Evolutionary conservation across 805 yeast species (phyloP).

Genomic region (Cyberlindnera veronae): DNA sequence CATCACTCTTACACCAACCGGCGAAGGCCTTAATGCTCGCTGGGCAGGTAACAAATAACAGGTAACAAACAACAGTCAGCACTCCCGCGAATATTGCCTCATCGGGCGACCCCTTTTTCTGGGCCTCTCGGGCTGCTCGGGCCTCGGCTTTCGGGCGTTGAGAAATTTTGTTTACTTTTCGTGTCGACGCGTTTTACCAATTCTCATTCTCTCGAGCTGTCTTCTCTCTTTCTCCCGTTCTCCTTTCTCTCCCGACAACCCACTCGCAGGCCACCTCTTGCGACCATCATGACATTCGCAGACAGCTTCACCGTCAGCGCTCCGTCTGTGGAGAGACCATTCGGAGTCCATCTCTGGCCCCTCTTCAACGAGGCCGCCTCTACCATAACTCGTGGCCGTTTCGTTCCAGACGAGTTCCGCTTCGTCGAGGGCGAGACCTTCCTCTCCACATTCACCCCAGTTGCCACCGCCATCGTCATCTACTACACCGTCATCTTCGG

Average conservation of each 20-base stretch:
- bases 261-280: too few relatives aligned
- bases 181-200: not conserved
- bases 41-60: too few relatives aligned
- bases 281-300: not conserved
- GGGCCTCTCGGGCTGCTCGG: too few relatives aligned
- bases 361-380: constrained; percentile 50
- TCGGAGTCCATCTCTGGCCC: constrained; percentile 71
- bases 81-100: too few relatives aligned
- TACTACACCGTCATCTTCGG: constrained; percentile 85
- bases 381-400: constrained; percentile 44
- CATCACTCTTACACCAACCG: too few relatives aligned
- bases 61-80: too few relatives aligned
- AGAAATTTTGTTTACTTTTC: constrained; percentile 1
- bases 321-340: constrained; percentile 72
- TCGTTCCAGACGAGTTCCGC: constrained; percentile 63
- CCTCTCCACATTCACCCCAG: constrained; percentile 61
- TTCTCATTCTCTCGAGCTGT: not conserved
- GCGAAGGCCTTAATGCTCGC: too few relatives aligned
- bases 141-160: too few relatives aligned
- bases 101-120: too few relatives aligned
- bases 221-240: not conserved
- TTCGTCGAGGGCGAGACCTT: constrained; percentile 66
- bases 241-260: not conserved
- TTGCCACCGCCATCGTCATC: constrained; percentile 51
- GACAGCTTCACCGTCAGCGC: constrained; percentile 7